Evolutionary conservation across 495 filamentous ascomycete genomes (phyloP), one percentile per base, ranked within the genome.

Genomic region (Chaetomidium leptoderma): DNA sequence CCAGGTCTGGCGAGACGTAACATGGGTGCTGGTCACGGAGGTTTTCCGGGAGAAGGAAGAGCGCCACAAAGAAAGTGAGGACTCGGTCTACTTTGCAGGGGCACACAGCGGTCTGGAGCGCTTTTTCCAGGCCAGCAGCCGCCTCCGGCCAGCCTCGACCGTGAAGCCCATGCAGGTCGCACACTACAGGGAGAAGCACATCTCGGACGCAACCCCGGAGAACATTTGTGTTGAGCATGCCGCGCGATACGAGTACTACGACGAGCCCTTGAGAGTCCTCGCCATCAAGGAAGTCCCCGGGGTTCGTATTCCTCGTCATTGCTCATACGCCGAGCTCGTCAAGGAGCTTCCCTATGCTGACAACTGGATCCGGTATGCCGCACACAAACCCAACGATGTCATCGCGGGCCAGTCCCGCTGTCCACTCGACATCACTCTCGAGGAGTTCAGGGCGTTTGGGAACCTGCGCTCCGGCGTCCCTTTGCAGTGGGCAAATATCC

Each of bases 401-500:
- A 76, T 84, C 36, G 70, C 80, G 0, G 63, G 59, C 0, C 83
- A 83, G 62, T 51, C 37, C 6, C 30, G 54, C 0, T 80, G 73
- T 43, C 76, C 83, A 0, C 14, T 24, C 0, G 23, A 69, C 32
- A 69, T 83, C 53, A 70, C 76, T 0, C 57, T 83, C 3, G 74
- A 75, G 8, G 81, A 85, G 43, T 83, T 74, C 59, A 73, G 73
- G 43, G 67, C 77, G 0, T 72, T 86, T 36, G 70, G 72, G 13
- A 60, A 69, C 13, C 63, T 85, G 27, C 74, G 79, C 6, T 61
- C 76, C 0, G 81, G 82, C 1, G 60, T 74, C 24, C 59, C 66
- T 0, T 65, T 84, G 35, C 80, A 84, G 50, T 82, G 80, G 78
- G 62, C 75, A 44, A 84, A 84, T 49, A 76, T 85, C 19, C 63